Evolutionary conservation across 2,329 filamentous ascomycete species (phyloP).

Genomic region (Apiospora pterosperma): DNA sequence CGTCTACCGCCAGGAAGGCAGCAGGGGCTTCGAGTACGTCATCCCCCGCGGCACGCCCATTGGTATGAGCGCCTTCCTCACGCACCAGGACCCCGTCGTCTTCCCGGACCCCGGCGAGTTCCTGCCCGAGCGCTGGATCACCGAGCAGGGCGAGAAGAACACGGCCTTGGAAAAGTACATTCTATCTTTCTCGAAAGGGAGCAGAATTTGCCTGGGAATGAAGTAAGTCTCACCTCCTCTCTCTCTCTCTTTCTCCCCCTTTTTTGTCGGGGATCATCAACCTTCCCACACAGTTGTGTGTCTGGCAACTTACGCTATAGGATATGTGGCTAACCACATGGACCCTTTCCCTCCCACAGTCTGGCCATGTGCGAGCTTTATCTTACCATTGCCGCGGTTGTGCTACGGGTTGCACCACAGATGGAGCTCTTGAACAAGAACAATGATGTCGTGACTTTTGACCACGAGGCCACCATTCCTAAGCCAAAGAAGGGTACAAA

Average conservation of each 20-base stretch:
- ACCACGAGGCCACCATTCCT: not conserved
- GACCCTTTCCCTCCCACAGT: not conserved
- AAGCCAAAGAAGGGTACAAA: not conserved
- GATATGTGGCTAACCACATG: not conserved
- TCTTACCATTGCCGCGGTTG: constrained; percentile 17
- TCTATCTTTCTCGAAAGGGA: not conserved
- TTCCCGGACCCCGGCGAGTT: constrained; percentile 20
- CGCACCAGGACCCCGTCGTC: constrained; percentile 25
- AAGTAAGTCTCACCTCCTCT: not conserved
- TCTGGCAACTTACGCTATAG: too few relatives aligned
- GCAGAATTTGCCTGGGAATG: not conserved
- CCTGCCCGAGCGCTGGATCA: constrained; percentile 12
- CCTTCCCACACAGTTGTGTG: too few relatives aligned
- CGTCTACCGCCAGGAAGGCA: not conserved
- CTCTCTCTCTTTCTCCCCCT: too few relatives aligned
- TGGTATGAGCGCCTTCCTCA: constrained; percentile 29
- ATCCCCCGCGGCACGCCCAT: constrained; percentile 21
- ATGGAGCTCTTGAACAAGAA: not conserved
- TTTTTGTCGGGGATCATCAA: too few relatives aligned
- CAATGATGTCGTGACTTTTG: not conserved
- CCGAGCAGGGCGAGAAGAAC: not conserved
- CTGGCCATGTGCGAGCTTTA: constrained; percentile 8
- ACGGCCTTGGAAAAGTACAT: constrained; percentile 3
- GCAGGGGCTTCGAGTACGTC: not conserved
- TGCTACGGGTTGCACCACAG: constrained; percentile 13